Evolutionary conservation across 2,329 filamentous ascomycete genomes (phyloP).

Genomic region (Neophaeococcomyces aloes): DNA sequence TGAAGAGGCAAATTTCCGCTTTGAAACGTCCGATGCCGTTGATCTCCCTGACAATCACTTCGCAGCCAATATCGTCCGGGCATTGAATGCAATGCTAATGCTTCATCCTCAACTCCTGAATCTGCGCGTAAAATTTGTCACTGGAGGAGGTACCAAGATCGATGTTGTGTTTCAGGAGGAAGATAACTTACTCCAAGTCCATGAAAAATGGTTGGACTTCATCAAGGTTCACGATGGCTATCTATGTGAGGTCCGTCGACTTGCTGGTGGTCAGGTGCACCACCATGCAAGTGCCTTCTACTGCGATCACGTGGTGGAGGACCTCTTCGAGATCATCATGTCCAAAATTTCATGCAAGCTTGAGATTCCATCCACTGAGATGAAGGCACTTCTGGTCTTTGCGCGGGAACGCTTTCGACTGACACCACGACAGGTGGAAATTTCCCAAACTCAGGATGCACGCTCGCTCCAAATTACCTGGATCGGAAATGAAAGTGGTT

Average conservation of each 20-base stretch:
- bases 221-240: constrained; percentile 7
- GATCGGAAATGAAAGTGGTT: constrained; percentile 11
- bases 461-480: constrained; percentile 10
- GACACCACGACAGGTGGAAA: constrained; percentile 10
- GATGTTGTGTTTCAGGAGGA: constrained; percentile 16
- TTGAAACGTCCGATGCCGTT: constrained; percentile 10
- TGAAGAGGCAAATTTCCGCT: constrained; percentile 11
- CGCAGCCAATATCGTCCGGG: constrained; percentile 11
- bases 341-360: constrained; percentile 6
- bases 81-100: constrained; percentile 17
- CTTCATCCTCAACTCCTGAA: constrained; percentile 12
- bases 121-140: constrained; percentile 17
- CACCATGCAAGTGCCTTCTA: constrained; percentile 7
- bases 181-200: constrained; percentile 12
- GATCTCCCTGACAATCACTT: constrained; percentile 11
- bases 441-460: neutral
- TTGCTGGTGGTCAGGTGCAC: neutral
- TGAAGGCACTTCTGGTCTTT: constrained; percentile 3
- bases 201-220: constrained; percentile 23
- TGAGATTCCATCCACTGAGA: neutral
- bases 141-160: constrained; percentile 9
- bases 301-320: constrained; percentile 14
- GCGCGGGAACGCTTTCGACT: constrained; percentile 8
- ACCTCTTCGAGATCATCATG: constrained; percentile 10
- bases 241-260: constrained; percentile 8